phyloP scores from a whole-genome alignment of 352 stramenopile species.

The Pythium plurisporium region DNA sequence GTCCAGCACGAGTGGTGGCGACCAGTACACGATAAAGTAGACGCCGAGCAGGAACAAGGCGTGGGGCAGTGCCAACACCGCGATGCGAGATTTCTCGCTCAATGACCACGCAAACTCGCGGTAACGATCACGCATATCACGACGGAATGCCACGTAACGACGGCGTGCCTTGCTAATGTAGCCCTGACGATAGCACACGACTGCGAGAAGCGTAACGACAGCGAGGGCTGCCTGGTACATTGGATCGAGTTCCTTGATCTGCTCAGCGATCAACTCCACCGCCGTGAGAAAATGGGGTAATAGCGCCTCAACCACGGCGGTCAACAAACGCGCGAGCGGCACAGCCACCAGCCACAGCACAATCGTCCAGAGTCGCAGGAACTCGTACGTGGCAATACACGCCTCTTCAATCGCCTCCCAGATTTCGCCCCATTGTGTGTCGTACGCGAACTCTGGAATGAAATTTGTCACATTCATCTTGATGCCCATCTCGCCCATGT shows the following conservation, averaged over 20 bases:
- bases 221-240: neutral
- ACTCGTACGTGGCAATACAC: constrained; percentile 53
- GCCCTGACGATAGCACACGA: neutral
- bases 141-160: constrained; percentile 45
- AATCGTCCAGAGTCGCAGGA: constrained; percentile 47
- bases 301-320: constrained; percentile 42
- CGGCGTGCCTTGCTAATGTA: constrained; percentile 49
- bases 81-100: constrained; percentile 31
- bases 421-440: constrained; percentile 65
- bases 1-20: constrained; percentile 38
- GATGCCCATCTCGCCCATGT: constrained; percentile 10
- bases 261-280: constrained; percentile 31
- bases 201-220: neutral
- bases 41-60: constrained; percentile 52
- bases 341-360: constrained; percentile 49
- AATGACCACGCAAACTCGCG: constrained; percentile 64
- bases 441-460: constrained; percentile 38
- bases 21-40: constrained; percentile 56
- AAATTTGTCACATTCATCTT: constrained; percentile 24
- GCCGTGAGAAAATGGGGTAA: constrained; percentile 61
- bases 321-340: constrained; percentile 37
- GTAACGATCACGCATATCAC: constrained; percentile 56
- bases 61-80: constrained; percentile 64
- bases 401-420: constrained; percentile 48
- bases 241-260: constrained; percentile 33